Conservation (phyloP, 2,329 filamentous ascomycete species). For the Hortaea werneckii region DNA sequence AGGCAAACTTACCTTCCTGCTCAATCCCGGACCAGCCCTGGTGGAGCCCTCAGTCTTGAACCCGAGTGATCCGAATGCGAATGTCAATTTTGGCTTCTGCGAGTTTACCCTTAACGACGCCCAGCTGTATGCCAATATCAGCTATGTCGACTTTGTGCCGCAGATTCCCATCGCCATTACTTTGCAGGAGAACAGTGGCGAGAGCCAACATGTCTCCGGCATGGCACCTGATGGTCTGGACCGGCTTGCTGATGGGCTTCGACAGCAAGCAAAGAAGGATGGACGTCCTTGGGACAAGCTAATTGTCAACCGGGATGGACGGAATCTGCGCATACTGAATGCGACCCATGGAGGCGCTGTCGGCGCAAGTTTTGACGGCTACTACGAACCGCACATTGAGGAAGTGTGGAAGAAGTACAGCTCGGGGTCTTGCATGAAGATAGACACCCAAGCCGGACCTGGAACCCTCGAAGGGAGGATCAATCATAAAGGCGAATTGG, state of each 20-base stretch:
- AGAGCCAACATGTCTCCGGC: constrained; percentile 45
- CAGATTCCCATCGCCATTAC: constrained; percentile 33
- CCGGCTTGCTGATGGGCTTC: constrained; percentile 44
- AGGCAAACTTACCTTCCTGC: constrained; percentile 26
- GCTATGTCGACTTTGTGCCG: constrained; percentile 29
- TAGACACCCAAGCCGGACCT: constrained; percentile 55
- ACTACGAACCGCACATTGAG: constrained; percentile 45
- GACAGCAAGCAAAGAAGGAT: constrained; percentile 46
- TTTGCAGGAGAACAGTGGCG: constrained; percentile 28
- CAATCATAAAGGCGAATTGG: constrained; percentile 27
- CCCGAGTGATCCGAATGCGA: constrained; percentile 34
- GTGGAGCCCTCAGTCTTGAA: constrained; percentile 28
- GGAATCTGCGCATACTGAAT: constrained; percentile 34
- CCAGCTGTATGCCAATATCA: constrained; percentile 40
- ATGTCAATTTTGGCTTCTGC: constrained; percentile 36
- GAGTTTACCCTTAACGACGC: constrained; percentile 40
- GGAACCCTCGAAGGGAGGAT: constrained; percentile 47
- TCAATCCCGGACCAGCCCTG: constrained; percentile 27
- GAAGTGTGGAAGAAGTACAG: constrained; percentile 44
- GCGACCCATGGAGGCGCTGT: constrained; percentile 39
- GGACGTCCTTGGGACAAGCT: constrained; percentile 55
- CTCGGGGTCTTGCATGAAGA: constrained; percentile 34
- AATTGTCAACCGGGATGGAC: constrained; percentile 32
- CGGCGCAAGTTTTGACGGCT: constrained; percentile 41
- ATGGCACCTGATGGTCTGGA: constrained; percentile 50